These are phyloP conservation scores for Maudiozyma serrabonitensis DNA, from an alignment of 805 yeast species.

Conservation along the genomic window DNA sequence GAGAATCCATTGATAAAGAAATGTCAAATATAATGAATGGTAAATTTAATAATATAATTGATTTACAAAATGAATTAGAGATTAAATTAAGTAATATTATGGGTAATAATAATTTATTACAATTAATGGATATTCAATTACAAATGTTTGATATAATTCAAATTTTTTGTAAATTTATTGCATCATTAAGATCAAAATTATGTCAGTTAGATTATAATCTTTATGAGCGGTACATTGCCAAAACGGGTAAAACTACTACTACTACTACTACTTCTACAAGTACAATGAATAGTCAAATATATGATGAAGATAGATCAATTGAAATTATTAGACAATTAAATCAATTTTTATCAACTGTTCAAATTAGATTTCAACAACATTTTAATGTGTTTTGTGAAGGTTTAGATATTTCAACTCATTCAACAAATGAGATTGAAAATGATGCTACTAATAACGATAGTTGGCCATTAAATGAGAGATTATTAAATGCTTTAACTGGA, in stretches of 20 bases:
- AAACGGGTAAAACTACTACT: neutral
- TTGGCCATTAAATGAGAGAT: neutral
- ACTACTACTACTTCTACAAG: no score
- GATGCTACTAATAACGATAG: neutral
- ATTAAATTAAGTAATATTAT: conserved; percentile 22
- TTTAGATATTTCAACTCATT: neutral
- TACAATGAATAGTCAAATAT: conserved; percentile 1
- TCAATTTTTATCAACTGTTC: conserved; percentile 8
- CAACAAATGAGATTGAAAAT: neutral
- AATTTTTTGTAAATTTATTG: conserved; percentile 25
- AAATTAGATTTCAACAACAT: conserved; percentile 13
- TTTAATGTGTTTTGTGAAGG: conserved; percentile 12
- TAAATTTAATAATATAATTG: conserved; percentile 5
- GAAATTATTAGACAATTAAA: conserved; percentile 8
- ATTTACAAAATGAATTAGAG: conserved; percentile 16
- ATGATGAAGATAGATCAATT: conserved; percentile 12
- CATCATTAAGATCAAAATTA: conserved; percentile 16
- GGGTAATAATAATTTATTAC: conserved; percentile 20
- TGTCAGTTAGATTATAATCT: conserved; percentile 13
- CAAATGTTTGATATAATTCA: conserved; percentile 25
- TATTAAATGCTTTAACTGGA: neutral
- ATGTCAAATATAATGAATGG: conserved; percentile 6
- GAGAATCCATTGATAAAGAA: conserved; percentile 19
- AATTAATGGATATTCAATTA: conserved; percentile 21
- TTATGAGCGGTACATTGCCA: conserved; percentile 6